Evolutionary conservation across 208 protist genomes (phyloP).

Genomic region (Trypanosoma caninum): DNA sequence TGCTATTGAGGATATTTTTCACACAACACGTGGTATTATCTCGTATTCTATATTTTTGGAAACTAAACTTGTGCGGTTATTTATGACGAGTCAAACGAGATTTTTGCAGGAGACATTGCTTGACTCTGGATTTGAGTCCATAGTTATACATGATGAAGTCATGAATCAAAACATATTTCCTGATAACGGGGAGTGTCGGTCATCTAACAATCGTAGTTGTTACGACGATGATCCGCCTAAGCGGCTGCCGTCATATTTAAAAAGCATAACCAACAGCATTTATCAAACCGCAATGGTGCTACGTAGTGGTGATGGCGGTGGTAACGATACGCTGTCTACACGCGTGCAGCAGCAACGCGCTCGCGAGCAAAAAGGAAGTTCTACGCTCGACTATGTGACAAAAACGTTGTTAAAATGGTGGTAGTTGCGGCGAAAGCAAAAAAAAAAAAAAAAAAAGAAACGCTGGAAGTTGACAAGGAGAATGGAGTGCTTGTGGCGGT

Average conservation of each 20-base stretch:
- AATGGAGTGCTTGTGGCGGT: too few species aligned
- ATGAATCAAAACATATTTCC: conserved; percentile 20
- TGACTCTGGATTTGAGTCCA: conserved; percentile 51
- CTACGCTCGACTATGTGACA: conserved; percentile 37
- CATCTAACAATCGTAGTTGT: conserved; percentile 50
- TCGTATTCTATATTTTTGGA: conserved; percentile 77
- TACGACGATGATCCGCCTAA: conserved; percentile 25
- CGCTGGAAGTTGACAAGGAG: neutral
- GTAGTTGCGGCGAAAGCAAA: conserved; percentile 23
- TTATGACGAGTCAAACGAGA: conserved; percentile 40
- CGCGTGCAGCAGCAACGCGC: conserved; percentile 56
- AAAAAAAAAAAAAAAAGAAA: conserved; percentile 14
- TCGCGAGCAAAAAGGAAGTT: conserved; percentile 15
- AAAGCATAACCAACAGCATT: conserved; percentile 51
- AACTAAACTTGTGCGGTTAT: conserved; percentile 56
- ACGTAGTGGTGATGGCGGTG: conserved; percentile 19
- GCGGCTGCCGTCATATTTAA: conserved; percentile 50
- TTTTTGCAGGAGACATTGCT: conserved; percentile 43
- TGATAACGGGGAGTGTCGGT: conserved; percentile 14
- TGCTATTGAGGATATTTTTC: conserved; percentile 76
- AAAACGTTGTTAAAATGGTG: conserved; percentile 68
- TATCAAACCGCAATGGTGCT: conserved; percentile 65
- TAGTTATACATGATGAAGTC: conserved; percentile 47
- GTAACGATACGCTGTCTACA: conserved; percentile 49
- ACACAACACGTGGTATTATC: conserved; percentile 71